A percentile compares a stretch with the other conserved stretches of the same genome.
These are phyloP conservation scores for Linum lewisii DNA, from an alignment of 345 rosid genomes.

Conservation along the genomic window DNA sequence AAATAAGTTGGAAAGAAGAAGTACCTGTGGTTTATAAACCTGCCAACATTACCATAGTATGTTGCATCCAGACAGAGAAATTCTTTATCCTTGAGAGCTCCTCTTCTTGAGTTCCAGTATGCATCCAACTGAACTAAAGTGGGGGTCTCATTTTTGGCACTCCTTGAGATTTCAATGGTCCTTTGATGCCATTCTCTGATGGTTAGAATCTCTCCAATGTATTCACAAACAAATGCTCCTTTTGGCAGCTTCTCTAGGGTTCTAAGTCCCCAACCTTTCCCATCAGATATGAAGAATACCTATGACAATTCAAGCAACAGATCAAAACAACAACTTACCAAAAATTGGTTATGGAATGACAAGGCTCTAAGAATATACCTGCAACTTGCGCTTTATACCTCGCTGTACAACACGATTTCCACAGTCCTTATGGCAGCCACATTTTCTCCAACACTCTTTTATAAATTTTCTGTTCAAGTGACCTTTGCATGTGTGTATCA, in stretches of 20 bases:
- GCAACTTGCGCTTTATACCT: constrained; percentile 61
- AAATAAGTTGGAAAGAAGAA: constrained; percentile 6
- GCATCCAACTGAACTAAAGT: constrained; percentile 76
- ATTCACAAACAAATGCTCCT: constrained; percentile 86
- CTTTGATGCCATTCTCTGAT: constrained; percentile 52
- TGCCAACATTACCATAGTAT: constrained; percentile 63
- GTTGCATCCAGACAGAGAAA: constrained; percentile 87
- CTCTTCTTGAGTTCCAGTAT: constrained; percentile 66
- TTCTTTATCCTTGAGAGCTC: constrained; percentile 54
- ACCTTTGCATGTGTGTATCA: constrained; percentile 69
- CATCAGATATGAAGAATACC: constrained; percentile 69
- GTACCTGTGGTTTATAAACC: constrained; percentile 92
- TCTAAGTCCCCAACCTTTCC: constrained; percentile 86
- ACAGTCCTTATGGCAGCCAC: constrained; percentile 71
- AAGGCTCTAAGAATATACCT: constrained; percentile 36
- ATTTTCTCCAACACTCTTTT: constrained; percentile 86
- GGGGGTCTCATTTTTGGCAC: constrained; percentile 26
- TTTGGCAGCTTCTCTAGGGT: constrained; percentile 71
- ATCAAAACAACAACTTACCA: constrained; percentile 5
- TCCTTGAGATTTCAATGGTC: constrained; percentile 26
- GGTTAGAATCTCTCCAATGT: constrained; percentile 77
- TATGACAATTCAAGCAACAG: constrained; percentile 10
- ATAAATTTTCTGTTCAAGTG: constrained; percentile 67
- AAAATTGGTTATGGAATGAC: background rate
- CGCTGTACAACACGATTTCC: constrained; percentile 90